phyloP scores from a whole-genome alignment of 306 rosid genomes.

The Prunus salicina region DNA sequence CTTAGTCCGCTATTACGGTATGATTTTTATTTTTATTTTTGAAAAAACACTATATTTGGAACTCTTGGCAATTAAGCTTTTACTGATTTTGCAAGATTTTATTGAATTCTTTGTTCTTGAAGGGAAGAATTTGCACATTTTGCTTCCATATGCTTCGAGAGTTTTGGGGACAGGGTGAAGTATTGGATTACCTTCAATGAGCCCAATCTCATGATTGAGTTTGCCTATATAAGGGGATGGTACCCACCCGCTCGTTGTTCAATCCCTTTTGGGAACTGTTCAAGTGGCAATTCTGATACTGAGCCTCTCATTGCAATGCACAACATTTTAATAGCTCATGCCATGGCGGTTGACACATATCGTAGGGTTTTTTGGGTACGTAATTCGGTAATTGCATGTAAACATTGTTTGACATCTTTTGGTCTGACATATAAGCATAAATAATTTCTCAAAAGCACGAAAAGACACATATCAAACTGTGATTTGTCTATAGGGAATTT shows the following conservation, averaged over 20 bases:
- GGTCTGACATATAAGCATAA: no score
- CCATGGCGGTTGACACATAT: constrained; percentile 53
- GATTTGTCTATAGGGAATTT: no score
- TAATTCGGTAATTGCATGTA: not conserved
- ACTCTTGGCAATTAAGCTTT: not conserved
- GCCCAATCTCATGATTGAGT: constrained; percentile 6
- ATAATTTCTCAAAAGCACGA: no score
- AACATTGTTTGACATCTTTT: not conserved
- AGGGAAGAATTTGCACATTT: constrained; percentile 21
- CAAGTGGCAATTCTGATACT: constrained; percentile 45
- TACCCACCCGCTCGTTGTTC: constrained; percentile 59
- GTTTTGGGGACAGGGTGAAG: constrained; percentile 29
- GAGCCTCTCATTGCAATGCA: constrained; percentile 70
- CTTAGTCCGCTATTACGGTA: constrained; percentile 7
- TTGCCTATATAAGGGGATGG: constrained; percentile 2
- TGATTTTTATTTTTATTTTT: not conserved
- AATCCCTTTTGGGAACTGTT: constrained; percentile 65
- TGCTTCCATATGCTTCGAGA: constrained; percentile 17
- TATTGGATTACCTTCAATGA: constrained; percentile 23
- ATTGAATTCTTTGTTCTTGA: not conserved
- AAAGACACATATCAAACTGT: no score
- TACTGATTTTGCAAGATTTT: not conserved
- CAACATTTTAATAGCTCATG: constrained; percentile 62
- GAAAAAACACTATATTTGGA: not conserved
- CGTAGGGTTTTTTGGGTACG: constrained; percentile 51